These are phyloP conservation scores for Detonula confervacea DNA, from an alignment of 352 stramenopile genomes.

Conservation along the genomic window DNA sequence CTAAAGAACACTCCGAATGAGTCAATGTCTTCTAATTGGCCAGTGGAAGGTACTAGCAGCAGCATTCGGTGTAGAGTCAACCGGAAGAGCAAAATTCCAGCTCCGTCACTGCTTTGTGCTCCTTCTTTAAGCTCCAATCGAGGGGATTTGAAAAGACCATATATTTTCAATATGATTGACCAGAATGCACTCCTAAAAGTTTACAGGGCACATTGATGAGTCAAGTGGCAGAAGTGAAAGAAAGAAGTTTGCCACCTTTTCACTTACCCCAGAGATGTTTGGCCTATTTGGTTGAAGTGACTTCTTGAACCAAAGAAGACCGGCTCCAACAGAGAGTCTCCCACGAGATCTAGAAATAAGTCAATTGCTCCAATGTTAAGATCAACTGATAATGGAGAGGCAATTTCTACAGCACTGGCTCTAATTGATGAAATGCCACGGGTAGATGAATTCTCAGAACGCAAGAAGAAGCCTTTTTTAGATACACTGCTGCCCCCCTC, in stretches of 20 bases:
- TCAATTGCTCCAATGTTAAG: slow-evolving; percentile 56
- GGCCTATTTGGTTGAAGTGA: slow-evolving; percentile 4
- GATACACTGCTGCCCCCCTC: not conserved
- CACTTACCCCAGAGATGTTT: slow-evolving; percentile 18
- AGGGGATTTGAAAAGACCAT: slow-evolving; percentile 15
- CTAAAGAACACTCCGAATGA: slow-evolving; percentile 32
- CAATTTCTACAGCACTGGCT: slow-evolving; percentile 50
- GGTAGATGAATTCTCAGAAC: slow-evolving; percentile 53
- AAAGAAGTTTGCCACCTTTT: too few species aligned
- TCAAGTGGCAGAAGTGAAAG: too few species aligned
- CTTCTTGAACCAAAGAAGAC: slow-evolving; percentile 52
- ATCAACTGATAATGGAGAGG: slow-evolving; percentile 51
- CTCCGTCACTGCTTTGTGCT: slow-evolving; percentile 16
- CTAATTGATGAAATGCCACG: slow-evolving; percentile 48
- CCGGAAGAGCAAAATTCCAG: slow-evolving; percentile 40
- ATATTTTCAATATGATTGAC: slow-evolving; percentile 13
- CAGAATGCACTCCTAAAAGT: slow-evolving; percentile 31
- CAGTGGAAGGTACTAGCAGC: slow-evolving; percentile 13
- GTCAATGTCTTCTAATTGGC: not conserved
- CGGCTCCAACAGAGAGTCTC: slow-evolving; percentile 54
- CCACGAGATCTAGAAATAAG: slow-evolving; percentile 43
- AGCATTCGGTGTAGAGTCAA: slow-evolving; percentile 29
- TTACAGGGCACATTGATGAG: too few species aligned
- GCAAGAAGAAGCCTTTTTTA: slow-evolving; percentile 39
- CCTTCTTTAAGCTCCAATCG: slow-evolving; percentile 7